phyloP scores from a whole-genome alignment of 2,329 filamentous ascomycete species.

The Pestalotiopsis sp. region DNA sequence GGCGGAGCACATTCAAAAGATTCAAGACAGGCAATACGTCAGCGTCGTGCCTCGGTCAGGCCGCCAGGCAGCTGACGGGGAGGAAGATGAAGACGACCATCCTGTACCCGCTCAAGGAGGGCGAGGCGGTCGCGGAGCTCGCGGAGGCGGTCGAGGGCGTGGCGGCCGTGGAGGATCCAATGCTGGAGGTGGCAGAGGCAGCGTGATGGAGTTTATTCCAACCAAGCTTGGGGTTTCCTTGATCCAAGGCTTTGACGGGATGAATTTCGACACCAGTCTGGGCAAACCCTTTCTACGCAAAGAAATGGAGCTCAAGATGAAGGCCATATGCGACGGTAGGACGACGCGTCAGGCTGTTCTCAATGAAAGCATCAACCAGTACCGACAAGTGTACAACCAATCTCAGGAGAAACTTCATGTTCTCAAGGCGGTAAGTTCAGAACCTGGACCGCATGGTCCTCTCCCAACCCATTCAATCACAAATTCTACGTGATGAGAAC shows the following conservation, averaged over 20 bases:
- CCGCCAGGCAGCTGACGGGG: constrained; percentile 30
- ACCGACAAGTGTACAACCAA: constrained; percentile 81
- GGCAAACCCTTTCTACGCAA: constrained; percentile 96
- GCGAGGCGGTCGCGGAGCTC: constrained; percentile 49
- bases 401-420: constrained; percentile 74
- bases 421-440: constrained; percentile 56
- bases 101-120: constrained; percentile 38
- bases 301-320: constrained; percentile 98
- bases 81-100: constrained; percentile 39
- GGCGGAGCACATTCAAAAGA: constrained; percentile 97
- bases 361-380: constrained; percentile 81
- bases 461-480: not conserved
- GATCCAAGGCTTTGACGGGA: constrained; percentile 91
- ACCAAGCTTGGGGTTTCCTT: constrained; percentile 88
- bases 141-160: constrained; percentile 47
- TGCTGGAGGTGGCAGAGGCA: constrained; percentile 40
- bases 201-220: constrained; percentile 85
- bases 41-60: constrained; percentile 55
- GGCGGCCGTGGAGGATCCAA: constrained; percentile 40
- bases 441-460: not conserved
- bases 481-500: constrained; percentile 62
- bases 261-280: constrained; percentile 89
- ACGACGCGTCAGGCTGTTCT: constrained; percentile 75
- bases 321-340: constrained; percentile 88
- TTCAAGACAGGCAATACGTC: constrained; percentile 87